Conservation (phyloP, 1,284 basidiomycete genomes). For the Pseudozyma tsukubaensis region DNA sequence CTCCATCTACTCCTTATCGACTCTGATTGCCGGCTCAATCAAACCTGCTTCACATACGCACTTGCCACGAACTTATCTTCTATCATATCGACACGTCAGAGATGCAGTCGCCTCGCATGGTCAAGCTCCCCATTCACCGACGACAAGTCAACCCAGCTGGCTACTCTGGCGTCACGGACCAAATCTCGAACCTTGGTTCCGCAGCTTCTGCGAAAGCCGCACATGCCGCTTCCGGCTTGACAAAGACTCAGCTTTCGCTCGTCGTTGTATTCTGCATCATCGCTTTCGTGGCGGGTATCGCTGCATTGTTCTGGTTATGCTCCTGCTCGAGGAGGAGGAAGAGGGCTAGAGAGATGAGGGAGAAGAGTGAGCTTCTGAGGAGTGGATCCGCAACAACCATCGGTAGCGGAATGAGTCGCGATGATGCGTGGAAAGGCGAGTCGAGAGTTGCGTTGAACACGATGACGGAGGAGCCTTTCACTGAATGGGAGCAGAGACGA, state of each 20-base stretch:
- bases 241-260: conserved; percentile 16
- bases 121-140: neutral
- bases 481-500: conserved; percentile 11
- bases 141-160: conserved; percentile 47
- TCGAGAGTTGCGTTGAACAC: conserved; percentile 41
- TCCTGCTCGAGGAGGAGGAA: conserved; percentile 34
- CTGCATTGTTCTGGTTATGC: conserved; percentile 38
- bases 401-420: neutral
- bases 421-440: conserved; percentile 10
- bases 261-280: conserved; percentile 28
- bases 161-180: conserved; percentile 42
- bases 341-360: conserved; percentile 25
- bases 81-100: neutral
- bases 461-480: neutral
- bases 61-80: neutral
- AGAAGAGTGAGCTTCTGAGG: conserved; percentile 20
- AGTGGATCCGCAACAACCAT: conserved; percentile 10
- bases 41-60: neutral
- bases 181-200: conserved; percentile 34
- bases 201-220: conserved; percentile 24
- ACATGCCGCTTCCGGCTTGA: conserved; percentile 26
- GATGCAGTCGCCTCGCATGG: conserved; percentile 15
- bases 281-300: conserved; percentile 15
- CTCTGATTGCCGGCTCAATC: conserved; percentile 22
- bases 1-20: too few relatives aligned